These are phyloP conservation scores for Thozetella sp. DNA, from an alignment of 495 filamentous ascomycete genomes.

Conservation along the genomic window DNA sequence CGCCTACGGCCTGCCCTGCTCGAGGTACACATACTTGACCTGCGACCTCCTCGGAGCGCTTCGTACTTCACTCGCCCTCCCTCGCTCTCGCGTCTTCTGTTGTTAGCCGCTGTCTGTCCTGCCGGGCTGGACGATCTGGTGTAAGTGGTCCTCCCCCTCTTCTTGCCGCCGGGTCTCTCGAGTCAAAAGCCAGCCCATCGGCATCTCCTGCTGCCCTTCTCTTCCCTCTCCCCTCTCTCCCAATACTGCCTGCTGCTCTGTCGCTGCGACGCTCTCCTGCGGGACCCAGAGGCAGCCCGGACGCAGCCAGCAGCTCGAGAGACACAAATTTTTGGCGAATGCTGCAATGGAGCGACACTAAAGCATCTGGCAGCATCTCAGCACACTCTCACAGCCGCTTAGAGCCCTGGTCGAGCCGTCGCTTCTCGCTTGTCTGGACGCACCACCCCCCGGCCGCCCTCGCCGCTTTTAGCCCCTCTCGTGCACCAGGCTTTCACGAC, in stretches of 20 bases:
- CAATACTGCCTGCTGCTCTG: too few relatives aligned
- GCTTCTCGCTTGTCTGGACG: constrained; percentile 27
- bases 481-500: constrained; percentile 12
- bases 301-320: too few relatives aligned
- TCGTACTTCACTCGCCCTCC: neutral
- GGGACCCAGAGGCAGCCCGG: constrained; percentile 2
- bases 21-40: too few relatives aligned
- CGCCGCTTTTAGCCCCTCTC: constrained; percentile 28
- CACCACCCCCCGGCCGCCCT: constrained; percentile 21
- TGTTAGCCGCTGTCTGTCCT: neutral
- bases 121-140: too few relatives aligned
- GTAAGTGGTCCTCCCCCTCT: neutral
- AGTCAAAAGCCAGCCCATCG: neutral
- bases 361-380: constrained; percentile 28
- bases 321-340: constrained; percentile 4
- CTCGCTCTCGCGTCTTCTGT: neutral
- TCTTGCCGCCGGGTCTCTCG: neutral
- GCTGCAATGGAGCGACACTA: constrained; percentile 31
- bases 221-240: neutral
- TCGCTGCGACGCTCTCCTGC: neutral
- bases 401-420: constrained; percentile 29
- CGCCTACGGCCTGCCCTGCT: neutral
- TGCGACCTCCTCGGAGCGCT: neutral
- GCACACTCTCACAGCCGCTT: constrained; percentile 34
- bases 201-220: neutral